Conservation (phyloP, 2,329 filamentous ascomycete genomes). For the Bisporella sp. region DNA sequence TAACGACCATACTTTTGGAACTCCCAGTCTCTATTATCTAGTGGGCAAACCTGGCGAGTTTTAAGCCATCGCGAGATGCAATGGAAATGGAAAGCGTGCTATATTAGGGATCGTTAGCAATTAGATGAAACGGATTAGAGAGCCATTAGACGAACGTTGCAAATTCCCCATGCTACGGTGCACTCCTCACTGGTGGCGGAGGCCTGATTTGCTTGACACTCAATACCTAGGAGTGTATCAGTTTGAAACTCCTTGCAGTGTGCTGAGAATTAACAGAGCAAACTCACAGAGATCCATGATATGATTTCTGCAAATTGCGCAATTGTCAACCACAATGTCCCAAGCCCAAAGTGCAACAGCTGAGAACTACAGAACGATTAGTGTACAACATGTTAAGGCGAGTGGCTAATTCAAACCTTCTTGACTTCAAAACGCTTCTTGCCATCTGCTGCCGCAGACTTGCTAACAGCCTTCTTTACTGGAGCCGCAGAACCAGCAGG, state of each 20-base stretch:
- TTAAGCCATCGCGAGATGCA: slow-evolving; percentile 99
- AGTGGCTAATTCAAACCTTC: slow-evolving; percentile 56
- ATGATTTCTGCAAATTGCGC: slow-evolving; percentile 97
- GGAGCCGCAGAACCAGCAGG: slow-evolving; percentile 44
- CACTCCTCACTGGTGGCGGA: slow-evolving; percentile 97
- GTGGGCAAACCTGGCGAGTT: slow-evolving; percentile 94
- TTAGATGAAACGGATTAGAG: not conserved
- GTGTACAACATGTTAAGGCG: not conserved
- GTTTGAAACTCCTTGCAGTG: not conserved
- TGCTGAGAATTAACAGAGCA: not conserved
- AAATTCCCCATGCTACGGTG: slow-evolving; percentile 98
- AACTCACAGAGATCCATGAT: slow-evolving; percentile 95
- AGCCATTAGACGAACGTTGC: slow-evolving; percentile 65
- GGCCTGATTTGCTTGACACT: slow-evolving; percentile 97
- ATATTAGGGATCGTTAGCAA: slow-evolving; percentile 8
- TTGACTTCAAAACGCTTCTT: slow-evolving; percentile 99
- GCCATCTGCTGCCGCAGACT: slow-evolving; percentile 48
- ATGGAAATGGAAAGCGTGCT: slow-evolving; percentile 99
- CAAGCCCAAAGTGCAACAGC: slow-evolving; percentile 97
- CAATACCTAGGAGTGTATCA: slow-evolving; percentile 59
- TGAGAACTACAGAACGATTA: slow-evolving; percentile 66
- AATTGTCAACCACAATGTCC: slow-evolving; percentile 99
- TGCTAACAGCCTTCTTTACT: slow-evolving; percentile 45
- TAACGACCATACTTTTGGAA: slow-evolving; percentile 95
- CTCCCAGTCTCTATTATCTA: slow-evolving; percentile 98